phyloP scores from a whole-genome alignment of 2,329 filamentous ascomycete genomes.

The Alternaria incomplexa region DNA sequence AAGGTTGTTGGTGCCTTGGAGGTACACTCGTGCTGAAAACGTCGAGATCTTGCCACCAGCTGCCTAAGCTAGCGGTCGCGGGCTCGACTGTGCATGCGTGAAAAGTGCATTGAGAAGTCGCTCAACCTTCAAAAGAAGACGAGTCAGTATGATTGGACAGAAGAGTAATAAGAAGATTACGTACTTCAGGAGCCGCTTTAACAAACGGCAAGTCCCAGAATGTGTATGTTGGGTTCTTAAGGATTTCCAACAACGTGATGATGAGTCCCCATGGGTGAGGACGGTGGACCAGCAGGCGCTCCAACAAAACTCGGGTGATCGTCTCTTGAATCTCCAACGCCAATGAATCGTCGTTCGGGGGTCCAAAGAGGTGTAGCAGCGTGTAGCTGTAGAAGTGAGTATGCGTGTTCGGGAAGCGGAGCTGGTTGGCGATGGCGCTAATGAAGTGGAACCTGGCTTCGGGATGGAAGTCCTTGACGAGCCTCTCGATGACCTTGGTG shows the following conservation, averaged over 20 bases:
- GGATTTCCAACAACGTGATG: slow-evolving; percentile 83
- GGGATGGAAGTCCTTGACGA: slow-evolving; percentile 75
- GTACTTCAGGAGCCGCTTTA: slow-evolving; percentile 81
- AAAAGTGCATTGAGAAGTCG: slow-evolving; percentile 55
- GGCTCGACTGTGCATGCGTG: slow-evolving; percentile 56
- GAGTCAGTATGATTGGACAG: slow-evolving; percentile 20
- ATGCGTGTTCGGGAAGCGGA: slow-evolving; percentile 86
- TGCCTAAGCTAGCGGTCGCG: slow-evolving; percentile 43
- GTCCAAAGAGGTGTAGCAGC: slow-evolving; percentile 80
- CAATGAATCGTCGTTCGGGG: slow-evolving; percentile 61
- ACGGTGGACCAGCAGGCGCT: slow-evolving; percentile 85
- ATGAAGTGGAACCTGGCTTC: slow-evolving; percentile 86
- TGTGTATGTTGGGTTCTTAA: slow-evolving; percentile 88
- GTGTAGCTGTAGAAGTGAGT: slow-evolving; percentile 93
- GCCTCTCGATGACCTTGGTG: slow-evolving; percentile 73
- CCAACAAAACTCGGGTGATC: slow-evolving; percentile 85
- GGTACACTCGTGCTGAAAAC: slow-evolving; percentile 21
- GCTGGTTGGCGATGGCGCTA: slow-evolving; percentile 84
- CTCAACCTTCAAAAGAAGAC: slow-evolving; percentile 48
- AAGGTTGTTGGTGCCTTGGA: slow-evolving; percentile 24
- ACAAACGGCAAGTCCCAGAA: slow-evolving; percentile 95
- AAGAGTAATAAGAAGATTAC: slow-evolving; percentile 12
- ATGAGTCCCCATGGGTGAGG: slow-evolving; percentile 96
- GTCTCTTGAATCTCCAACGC: slow-evolving; percentile 86
- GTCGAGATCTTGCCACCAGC: slow-evolving; percentile 4